A percentile compares a stretch with the other conserved stretches of the same genome.
These are phyloP conservation scores for Berkeleyomyces basicola DNA, from an alignment of 2,329 filamentous ascomycete genomes.

Conservation along the genomic window DNA sequence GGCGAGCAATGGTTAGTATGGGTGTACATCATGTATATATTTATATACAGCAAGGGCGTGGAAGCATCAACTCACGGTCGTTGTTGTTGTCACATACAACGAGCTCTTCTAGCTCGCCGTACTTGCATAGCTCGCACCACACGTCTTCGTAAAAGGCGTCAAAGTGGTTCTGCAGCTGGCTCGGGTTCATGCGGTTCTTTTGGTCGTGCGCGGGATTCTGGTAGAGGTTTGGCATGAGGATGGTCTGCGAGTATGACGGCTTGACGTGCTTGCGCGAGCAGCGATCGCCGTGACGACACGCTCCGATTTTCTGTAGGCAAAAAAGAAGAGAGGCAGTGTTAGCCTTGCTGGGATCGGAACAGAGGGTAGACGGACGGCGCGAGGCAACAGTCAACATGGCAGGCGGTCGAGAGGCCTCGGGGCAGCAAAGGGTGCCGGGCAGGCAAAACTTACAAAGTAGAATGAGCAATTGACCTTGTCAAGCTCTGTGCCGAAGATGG, in stretches of 20 bases:
- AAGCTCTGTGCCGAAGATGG: conserved; percentile 98
- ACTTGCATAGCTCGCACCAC: conserved; percentile 99
- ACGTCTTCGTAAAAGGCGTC: conserved; percentile 99
- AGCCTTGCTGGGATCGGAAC: background rate
- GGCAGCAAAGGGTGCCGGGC: background rate
- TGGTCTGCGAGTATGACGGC: conserved; percentile 92
- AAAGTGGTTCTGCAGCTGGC: conserved; percentile 97
- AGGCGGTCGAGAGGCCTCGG: background rate
- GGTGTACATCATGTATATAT: background rate
- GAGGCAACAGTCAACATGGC: no score
- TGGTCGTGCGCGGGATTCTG: conserved; percentile 96
- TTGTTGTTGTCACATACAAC: conserved; percentile 99
- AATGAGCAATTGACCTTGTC: conserved; percentile 99
- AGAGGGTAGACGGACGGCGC: background rate
- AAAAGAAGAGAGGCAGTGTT: conserved; percentile 11
- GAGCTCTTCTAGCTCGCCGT: conserved; percentile 90
- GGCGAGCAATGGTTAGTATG: conserved; percentile 16
- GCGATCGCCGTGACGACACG: conserved; percentile 93
- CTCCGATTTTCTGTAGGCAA: conserved; percentile 76
- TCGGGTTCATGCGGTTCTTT: conserved; percentile 91
- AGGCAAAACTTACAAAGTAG: conserved; percentile 42
- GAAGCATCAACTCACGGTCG: conserved; percentile 50
- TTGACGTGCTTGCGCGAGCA: conserved; percentile 99
- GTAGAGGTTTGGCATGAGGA: conserved; percentile 96
- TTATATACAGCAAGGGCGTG: background rate